Conservation (phyloP, 2,329 filamentous ascomycete genomes). For the Colletotrichum trifolii region DNA sequence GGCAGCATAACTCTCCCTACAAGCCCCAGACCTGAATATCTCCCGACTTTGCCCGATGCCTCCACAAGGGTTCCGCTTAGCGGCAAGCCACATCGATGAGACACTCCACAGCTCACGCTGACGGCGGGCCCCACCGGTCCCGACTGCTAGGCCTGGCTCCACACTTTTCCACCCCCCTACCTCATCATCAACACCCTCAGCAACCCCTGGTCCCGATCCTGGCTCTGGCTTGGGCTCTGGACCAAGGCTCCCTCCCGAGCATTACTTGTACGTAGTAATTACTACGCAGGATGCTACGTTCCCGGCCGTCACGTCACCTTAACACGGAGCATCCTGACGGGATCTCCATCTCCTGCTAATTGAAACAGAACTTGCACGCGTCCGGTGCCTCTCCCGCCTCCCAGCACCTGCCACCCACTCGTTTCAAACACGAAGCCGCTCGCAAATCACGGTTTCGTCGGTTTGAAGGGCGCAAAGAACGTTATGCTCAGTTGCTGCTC, state of each 20-base stretch:
- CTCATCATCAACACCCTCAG: not conserved
- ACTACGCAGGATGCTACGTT: too few relatives aligned
- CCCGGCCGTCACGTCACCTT: slow-evolving; percentile 10
- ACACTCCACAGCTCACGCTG: slow-evolving; percentile 24
- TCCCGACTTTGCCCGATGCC: slow-evolving; percentile 36
- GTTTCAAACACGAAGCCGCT: slow-evolving; percentile 33
- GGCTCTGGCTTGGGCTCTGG: slow-evolving; percentile 1
- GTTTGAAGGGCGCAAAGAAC: slow-evolving; percentile 27
- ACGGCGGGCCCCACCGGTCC: slow-evolving; percentile 27
- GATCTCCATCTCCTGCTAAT: slow-evolving; percentile 26
- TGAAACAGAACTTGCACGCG: slow-evolving; percentile 35
- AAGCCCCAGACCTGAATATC: slow-evolving; percentile 24
- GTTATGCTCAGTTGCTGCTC: slow-evolving; percentile 17
- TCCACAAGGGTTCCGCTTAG: slow-evolving; percentile 33
- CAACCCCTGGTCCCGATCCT: slow-evolving; percentile 13
- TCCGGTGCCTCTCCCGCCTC: slow-evolving; percentile 9
- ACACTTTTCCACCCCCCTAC: slow-evolving; percentile 24
- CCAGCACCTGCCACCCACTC: slow-evolving; percentile 23
- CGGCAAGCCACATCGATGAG: slow-evolving; percentile 27
- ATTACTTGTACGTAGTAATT: too few relatives aligned
- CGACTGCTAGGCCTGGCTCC: slow-evolving; percentile 32
- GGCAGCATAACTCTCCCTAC: slow-evolving; percentile 33
- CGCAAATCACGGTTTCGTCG: slow-evolving; percentile 27
- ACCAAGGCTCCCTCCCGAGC: slow-evolving; percentile 21
- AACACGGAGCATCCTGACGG: slow-evolving; percentile 14